These are phyloP conservation scores for Ulvella scutata DNA, from an alignment of 139 green algal species.

Conservation along the genomic window DNA sequence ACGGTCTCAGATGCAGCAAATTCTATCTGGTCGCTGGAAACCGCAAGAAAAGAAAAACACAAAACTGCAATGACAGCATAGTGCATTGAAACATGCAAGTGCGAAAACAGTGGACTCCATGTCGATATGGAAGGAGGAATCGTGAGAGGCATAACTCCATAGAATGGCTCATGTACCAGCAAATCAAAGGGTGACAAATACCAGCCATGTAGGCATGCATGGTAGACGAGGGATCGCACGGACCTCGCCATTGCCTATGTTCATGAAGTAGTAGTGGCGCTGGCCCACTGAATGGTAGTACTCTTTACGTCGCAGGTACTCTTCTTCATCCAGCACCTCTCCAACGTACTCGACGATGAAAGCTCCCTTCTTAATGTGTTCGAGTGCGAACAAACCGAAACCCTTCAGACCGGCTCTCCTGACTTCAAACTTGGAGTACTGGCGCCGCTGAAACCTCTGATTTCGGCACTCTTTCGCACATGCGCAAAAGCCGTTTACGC, in stretches of 20 bases:
- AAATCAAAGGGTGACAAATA: too few species aligned
- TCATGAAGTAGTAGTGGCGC: constrained; percentile 99
- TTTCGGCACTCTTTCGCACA: constrained; percentile 82
- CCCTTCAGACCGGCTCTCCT: constrained; percentile 67
- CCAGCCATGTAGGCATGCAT: too few species aligned
- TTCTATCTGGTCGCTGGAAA: too few species aligned
- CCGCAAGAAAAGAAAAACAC: too few species aligned
- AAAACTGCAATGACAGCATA: too few species aligned
- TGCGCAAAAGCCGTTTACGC: constrained; percentile 74
- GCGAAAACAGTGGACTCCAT: too few species aligned
- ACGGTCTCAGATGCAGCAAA: too few species aligned
- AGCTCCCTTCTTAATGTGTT: constrained; percentile 58
- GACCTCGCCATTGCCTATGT: constrained; percentile 89
- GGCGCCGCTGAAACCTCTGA: constrained; percentile 66
- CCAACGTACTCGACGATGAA: constrained; percentile 98
- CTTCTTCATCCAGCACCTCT: constrained; percentile 90
- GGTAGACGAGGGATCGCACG: too few species aligned
- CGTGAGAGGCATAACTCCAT: too few species aligned
- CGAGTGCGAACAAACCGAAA: constrained; percentile 65
- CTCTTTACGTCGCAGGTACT: constrained; percentile 75
- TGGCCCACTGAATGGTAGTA: constrained; percentile 63
- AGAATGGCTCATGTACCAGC: too few species aligned
- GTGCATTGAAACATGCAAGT: too few species aligned
- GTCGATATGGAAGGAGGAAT: too few species aligned
- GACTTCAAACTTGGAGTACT: constrained; percentile 69